Percentiles rank a stretch among this genome's conserved stretches.
Evolutionary conservation across 768 basidiomycete genomes (phyloP).

Genomic region (Russula emetica): DNA sequence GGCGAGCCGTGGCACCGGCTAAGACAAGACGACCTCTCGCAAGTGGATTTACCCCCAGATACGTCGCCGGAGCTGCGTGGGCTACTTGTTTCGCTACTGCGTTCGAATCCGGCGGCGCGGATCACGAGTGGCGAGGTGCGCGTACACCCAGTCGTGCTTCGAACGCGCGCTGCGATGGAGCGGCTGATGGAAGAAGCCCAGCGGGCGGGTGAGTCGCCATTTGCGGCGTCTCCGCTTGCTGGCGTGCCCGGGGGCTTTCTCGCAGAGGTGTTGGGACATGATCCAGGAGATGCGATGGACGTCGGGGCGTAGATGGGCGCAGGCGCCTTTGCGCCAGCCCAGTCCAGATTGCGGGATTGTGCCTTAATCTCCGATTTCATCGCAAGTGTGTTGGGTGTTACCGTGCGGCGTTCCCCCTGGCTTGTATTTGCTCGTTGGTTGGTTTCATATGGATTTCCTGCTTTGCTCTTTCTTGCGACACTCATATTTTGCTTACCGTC

Average conservation of each 20-base stretch:
- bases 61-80: constrained; percentile 57
- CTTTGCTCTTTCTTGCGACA: background rate
- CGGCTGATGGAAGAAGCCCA: constrained; percentile 38
- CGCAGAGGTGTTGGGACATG: constrained; percentile 48
- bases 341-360: background rate
- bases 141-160: constrained; percentile 57
- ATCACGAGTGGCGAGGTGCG: constrained; percentile 54
- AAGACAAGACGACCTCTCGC: constrained; percentile 85
- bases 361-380: constrained; percentile 15
- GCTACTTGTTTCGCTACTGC: constrained; percentile 76
- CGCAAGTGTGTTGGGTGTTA: background rate
- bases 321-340: background rate
- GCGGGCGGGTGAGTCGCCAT: constrained; percentile 39
- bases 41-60: constrained; percentile 59
- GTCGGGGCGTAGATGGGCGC: constrained; percentile 26
- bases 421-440: constrained; percentile 4
- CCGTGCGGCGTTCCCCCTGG: background rate
- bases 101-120: constrained; percentile 58
- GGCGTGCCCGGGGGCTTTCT: constrained; percentile 61
- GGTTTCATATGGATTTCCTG: background rate
- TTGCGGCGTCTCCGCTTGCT: constrained; percentile 59
- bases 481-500: background rate
- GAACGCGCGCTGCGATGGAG: constrained; percentile 64
- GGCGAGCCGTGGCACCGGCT: constrained; percentile 93
- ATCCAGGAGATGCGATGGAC: constrained; percentile 31